Evolutionary conservation across 2,329 filamentous ascomycete genomes (phyloP), one percentile per base, ranked within the genome.

Genomic region (Claviceps sp.): DNA sequence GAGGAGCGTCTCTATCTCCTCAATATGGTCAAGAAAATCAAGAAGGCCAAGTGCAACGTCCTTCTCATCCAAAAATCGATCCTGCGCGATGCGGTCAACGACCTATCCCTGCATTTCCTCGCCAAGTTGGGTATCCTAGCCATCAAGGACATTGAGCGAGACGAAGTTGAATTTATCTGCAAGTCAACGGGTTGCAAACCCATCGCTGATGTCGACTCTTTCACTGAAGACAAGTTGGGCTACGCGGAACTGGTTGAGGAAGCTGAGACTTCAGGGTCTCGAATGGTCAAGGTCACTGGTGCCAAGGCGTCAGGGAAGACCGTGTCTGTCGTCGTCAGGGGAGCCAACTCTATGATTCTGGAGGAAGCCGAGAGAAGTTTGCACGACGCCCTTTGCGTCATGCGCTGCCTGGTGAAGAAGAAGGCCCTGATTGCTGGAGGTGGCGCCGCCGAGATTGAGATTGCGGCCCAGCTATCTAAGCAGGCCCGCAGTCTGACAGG

Each of bases 21-120:
- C 54, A 97, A 97, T 76, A 87, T 98, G 82, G 90, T 94, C 66
- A 97, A 98, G 81, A 98, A 97, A 80, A 98, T 98, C 71, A 96
- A 97, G 75, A 98, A 97, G 79, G 90, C 93, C 60, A 98, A 97
- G 77, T 98, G 93, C 75, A 98, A 98, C 64, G 93, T 98, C 44
- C 82, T 97, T 45, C 77, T 98, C 60, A 97, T 98, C 61, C 93
- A 98, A 67, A 98, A 98, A 74, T 97, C 91, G 14, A 98, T 98
- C 61, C 82, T 98, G 54, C 84, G 93, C 61, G 93, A 98, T 64
- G 93, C 93, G 39, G 90, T 98, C 68, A 98, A 98, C 74, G 93
- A 98, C 62, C 79, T 98, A 54, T 95, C 89, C 56, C 80, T 98
- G 58, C 93, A 98, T 73, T 98, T 98, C 79, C 78, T 98, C 58